Evolutionary conservation across 2,329 filamentous ascomycete species (phyloP).

Genomic region (Neopestalotiopsis rosae): DNA sequence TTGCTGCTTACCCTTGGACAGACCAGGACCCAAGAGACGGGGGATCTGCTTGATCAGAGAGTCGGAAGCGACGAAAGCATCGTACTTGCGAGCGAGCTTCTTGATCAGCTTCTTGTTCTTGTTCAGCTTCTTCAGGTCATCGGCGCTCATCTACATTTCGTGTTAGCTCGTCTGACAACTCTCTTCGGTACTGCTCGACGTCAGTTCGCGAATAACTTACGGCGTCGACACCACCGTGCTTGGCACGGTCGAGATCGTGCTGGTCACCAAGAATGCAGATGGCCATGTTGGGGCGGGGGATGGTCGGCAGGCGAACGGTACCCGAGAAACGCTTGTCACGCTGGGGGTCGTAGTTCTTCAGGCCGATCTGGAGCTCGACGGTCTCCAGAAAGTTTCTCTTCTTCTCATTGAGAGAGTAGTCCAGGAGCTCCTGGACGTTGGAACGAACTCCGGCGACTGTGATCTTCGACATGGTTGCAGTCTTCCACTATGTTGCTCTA

Average conservation of each 20-base stretch:
- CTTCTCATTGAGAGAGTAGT: constrained; percentile 95
- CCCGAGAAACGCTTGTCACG: constrained; percentile 99
- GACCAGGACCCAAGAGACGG: constrained; percentile 98
- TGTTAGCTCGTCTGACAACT: not conserved
- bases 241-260: constrained; percentile 99
- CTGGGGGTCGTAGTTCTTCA: constrained; percentile 92
- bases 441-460: constrained; percentile 57
- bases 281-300: constrained; percentile 90
- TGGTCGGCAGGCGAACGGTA: constrained; percentile 91
- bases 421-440: constrained; percentile 87
- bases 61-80: constrained; percentile 98
- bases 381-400: constrained; percentile 98
- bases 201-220: not conserved
- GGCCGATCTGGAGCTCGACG: constrained; percentile 85
- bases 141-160: constrained; percentile 74
- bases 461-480: constrained; percentile 88
- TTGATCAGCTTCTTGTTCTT: constrained; percentile 83
- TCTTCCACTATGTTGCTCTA: constrained; percentile 87
- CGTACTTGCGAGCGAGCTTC: constrained; percentile 99
- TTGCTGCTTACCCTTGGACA: constrained; percentile 79
- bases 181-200: not conserved
- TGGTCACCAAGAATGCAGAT: constrained; percentile 73
- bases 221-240: constrained; percentile 94
- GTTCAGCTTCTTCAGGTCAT: constrained; percentile 99
- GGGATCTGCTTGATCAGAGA: constrained; percentile 99